Evolutionary conservation across 768 basidiomycete genomes (phyloP).

Genomic region (Leccinellum rugosiceps): DNA sequence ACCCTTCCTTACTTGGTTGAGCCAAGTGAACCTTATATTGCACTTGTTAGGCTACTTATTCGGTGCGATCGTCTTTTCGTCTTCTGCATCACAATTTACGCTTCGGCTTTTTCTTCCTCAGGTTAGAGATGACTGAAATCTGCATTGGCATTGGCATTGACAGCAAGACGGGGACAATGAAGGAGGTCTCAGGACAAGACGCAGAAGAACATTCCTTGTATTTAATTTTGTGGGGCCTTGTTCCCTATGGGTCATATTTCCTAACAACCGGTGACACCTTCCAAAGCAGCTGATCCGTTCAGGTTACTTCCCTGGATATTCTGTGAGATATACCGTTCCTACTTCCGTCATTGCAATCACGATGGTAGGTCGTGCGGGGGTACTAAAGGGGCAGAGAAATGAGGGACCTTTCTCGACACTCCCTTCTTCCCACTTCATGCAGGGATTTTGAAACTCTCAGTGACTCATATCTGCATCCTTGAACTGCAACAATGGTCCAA

Average conservation of each 20-base stretch:
- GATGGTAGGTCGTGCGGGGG: neutral
- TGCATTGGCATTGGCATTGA: no score
- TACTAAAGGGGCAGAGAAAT: neutral
- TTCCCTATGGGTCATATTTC: neutral
- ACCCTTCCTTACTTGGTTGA: neutral
- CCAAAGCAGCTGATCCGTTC: neutral
- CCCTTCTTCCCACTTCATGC: neutral
- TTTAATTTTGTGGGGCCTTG: neutral
- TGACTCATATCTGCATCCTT: neutral
- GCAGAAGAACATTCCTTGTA: neutral
- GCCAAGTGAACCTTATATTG: neutral
- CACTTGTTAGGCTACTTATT: no score
- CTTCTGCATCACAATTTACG: no score
- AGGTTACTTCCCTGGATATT: neutral
- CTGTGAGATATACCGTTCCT: slow-evolving; percentile 8
- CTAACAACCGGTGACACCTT: neutral
- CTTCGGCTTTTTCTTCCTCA: no score
- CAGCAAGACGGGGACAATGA: neutral
- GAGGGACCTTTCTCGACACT: neutral
- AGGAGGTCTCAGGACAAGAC: no score
- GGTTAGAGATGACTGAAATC: no score
- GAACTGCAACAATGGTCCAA: slow-evolving; percentile 16
- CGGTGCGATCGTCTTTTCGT: no score
- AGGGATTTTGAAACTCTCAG: neutral
- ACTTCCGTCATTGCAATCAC: neutral